Conservation (phyloP, 345 rosid species). For the Corchorus olitorius region DNA sequence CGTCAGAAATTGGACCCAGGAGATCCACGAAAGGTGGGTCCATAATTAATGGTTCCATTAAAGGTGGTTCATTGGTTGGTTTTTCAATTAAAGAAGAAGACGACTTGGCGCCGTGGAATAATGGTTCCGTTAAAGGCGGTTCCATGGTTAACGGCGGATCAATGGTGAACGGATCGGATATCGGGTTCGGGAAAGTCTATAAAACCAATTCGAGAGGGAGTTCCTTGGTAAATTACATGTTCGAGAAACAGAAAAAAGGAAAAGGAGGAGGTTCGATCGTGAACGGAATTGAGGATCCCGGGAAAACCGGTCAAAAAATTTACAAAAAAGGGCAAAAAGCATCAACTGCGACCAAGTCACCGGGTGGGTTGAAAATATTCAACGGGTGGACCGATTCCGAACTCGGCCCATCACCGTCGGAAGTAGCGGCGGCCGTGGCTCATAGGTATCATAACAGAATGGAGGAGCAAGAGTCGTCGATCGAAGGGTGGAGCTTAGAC, state of each 20-base stretch:
- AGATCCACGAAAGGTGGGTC: slow-evolving; percentile 25
- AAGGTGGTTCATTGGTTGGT: neutral
- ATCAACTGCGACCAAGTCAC: neutral
- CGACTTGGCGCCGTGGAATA: neutral
- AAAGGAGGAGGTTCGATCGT: slow-evolving; percentile 8
- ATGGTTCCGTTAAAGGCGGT: slow-evolving; percentile 18
- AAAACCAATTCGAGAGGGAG: slow-evolving; percentile 12
- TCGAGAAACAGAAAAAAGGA: neutral
- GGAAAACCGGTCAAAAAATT: neutral
- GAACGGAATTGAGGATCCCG: slow-evolving; percentile 7
- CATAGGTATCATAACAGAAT: slow-evolving; percentile 14
- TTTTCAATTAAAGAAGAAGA: neutral
- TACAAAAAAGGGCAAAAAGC: neutral
- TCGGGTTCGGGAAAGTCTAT: slow-evolving; percentile 17
- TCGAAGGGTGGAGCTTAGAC: slow-evolving; percentile 57
- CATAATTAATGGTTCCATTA: slow-evolving; percentile 28
- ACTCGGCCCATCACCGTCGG: slow-evolving; percentile 87
- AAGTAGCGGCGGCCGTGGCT: slow-evolving; percentile 66
- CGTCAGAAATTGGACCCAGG: slow-evolving; percentile 22
- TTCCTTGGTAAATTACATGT: slow-evolving; percentile 27
- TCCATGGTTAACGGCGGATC: slow-evolving; percentile 45
- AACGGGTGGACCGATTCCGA: slow-evolving; percentile 60
- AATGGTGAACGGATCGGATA: slow-evolving; percentile 37
- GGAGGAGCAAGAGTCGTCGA: slow-evolving; percentile 50
- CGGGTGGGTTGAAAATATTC: neutral